These are phyloP conservation scores for Metschnikowia proteae DNA, from an alignment of 805 yeast species.

Conservation along the genomic window DNA sequence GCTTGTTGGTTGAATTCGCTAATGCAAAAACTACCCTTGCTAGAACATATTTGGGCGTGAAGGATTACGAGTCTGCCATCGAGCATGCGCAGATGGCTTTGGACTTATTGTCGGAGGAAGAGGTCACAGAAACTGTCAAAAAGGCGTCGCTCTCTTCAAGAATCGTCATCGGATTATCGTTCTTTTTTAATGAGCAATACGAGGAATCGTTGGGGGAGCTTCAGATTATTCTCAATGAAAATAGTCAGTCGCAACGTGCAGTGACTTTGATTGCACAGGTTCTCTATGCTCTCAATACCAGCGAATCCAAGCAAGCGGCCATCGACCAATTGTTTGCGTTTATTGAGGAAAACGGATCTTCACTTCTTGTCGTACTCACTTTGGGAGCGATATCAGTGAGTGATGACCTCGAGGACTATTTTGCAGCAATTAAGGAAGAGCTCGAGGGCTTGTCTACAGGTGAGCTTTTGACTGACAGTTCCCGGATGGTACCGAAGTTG, in stretches of 20 bases:
- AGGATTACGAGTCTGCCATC: conserved; percentile 54
- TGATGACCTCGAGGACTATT: conserved; percentile 54
- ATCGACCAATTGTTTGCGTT: conserved; percentile 72
- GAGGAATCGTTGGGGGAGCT: conserved; percentile 67
- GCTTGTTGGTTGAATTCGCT: conserved; percentile 48
- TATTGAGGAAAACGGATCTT: conserved; percentile 61
- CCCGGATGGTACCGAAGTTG: conserved; percentile 55
- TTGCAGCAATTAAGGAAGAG: conserved; percentile 66
- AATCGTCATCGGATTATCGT: conserved; percentile 67
- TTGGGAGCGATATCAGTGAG: conserved; percentile 76
- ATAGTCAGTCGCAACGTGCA: conserved; percentile 60
- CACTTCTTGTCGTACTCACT: conserved; percentile 63
- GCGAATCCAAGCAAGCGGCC: conserved; percentile 80
- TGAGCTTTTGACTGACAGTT: conserved; percentile 48
- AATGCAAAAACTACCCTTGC: conserved; percentile 66
- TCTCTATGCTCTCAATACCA: conserved; percentile 67
- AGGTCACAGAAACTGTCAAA: conserved; percentile 23
- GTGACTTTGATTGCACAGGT: conserved; percentile 75
- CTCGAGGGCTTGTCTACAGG: conserved; percentile 47
- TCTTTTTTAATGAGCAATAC: conserved; percentile 60
- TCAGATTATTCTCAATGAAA: conserved; percentile 49
- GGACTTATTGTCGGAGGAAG: conserved; percentile 43
- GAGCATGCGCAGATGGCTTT: conserved; percentile 56
- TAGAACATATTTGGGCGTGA: conserved; percentile 61
- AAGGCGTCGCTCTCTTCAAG: conserved; percentile 50